Base-by-base conservation (phyloP, 345 rosid genomes). In the Eucalyptus curtisii region DNA sequence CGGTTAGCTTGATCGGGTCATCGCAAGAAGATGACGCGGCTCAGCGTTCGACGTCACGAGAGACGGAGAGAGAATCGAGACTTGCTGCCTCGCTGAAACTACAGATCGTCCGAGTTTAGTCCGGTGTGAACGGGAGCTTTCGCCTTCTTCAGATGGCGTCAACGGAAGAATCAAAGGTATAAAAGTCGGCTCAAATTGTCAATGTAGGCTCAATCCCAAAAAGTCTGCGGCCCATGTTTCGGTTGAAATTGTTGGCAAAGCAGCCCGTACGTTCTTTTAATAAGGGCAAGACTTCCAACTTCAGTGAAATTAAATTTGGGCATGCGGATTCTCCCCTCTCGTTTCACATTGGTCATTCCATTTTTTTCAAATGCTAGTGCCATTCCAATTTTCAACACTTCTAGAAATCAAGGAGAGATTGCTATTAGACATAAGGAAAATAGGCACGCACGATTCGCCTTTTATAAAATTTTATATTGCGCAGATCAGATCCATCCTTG, bases 401-500 rank as follows among this genome's bases (percentile, higher is more conserved):
- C 15, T 22, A 40, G 30, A 76, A 76, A 20, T 20, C 6, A 40
- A 76, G 82, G 82, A 76, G 27, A 10, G 42, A 76, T 76, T 76
- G 24, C 25, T 22, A 11, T 76, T 11, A 11, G 6, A 71, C 22
- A 40, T 10, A 76, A 40, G 47, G 25, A 76, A 76, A 22, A 25
- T 40, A 20, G 27, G 13, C 47, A 76, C 7, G 25, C 14, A 0
- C 1, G 2, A 5, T 76, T 20, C 27, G 4, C 24, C 82, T 37
- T 40, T 76, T 37, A 3, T 37, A 37, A 37, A 33, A 5, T 20
- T 5, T 20, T 22, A 10, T 76, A 37, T 76, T 37, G 20, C 37
- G 22, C 7, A 13, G 0, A 10, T 71, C 10, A 5, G 7, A 5
- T 68, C 40, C 20, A 8, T 15, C 40, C 2, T 7, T 14, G 1